These are phyloP conservation scores for Cocos nucifera DNA, from an alignment of 176 grass and related monocot genomes.

Conservation along the genomic window DNA sequence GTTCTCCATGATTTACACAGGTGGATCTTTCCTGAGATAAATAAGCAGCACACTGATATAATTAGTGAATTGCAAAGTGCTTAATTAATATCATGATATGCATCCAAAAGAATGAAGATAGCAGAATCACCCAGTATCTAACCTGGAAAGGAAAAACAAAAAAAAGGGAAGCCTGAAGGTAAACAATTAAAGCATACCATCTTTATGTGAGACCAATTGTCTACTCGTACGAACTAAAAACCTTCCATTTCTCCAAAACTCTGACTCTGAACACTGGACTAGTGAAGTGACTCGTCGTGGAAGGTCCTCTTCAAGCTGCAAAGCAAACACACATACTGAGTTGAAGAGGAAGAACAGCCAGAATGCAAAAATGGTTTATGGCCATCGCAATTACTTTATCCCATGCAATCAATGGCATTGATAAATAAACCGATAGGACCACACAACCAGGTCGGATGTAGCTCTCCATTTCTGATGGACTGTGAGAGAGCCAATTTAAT, in stretches of 20 bases:
- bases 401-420: conserved; percentile 77
- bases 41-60: neutral
- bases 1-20: conserved; percentile 92
- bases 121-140: neutral
- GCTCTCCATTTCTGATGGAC: conserved; percentile 90
- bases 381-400: conserved; percentile 48
- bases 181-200: conserved; percentile 36
- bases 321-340: conserved; percentile 1
- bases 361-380: conserved; percentile 2
- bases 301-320: conserved; percentile 87
- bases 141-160: neutral
- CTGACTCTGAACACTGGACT: conserved; percentile 52
- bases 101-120: no score
- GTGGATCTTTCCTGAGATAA: conserved; percentile 52
- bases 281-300: conserved; percentile 54
- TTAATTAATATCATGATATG: no score
- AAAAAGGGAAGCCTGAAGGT: conserved; percentile 1
- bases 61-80: no score
- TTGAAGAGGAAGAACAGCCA: neutral
- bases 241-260: conserved; percentile 89
- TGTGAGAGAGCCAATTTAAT: conserved; percentile 87
- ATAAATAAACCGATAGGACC: conserved; percentile 79
- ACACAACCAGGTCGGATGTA: conserved; percentile 92
- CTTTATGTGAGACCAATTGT: conserved; percentile 81
- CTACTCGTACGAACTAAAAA: conserved; percentile 84